A percentile compares a stretch with the other conserved stretches of the same genome.
Conservation (phyloP, 192 early-diverging fungal genomes). For the Entomortierella chlamydospora region DNA sequence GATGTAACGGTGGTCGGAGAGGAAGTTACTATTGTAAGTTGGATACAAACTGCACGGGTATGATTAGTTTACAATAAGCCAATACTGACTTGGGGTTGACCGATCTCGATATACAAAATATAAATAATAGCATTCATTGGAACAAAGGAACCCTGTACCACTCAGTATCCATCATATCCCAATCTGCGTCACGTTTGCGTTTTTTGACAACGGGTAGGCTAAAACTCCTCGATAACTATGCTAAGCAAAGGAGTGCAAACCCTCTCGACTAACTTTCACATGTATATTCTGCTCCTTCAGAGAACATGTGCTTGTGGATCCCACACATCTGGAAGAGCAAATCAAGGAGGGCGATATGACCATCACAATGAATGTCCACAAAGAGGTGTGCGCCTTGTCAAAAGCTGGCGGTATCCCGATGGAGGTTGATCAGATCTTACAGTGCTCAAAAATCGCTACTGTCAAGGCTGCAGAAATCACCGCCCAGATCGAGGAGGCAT, state of each 20-base stretch:
- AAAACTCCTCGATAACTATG: neutral
- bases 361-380: constrained; percentile 90
- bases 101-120: neutral
- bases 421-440: constrained; percentile 76
- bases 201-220: constrained; percentile 85
- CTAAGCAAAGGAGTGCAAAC: too few species aligned
- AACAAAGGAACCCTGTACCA: constrained; percentile 93
- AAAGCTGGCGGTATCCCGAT: constrained; percentile 93
- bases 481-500: constrained; percentile 80
- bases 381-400: constrained; percentile 91
- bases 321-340: constrained; percentile 89
- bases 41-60: neutral
- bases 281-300: constrained; percentile 19
- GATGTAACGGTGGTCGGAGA: constrained; percentile 95
- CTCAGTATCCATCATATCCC: constrained; percentile 97
- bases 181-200: constrained; percentile 91
- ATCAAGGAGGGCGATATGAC: constrained; percentile 86
- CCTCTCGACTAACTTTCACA: too few species aligned
- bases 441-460: constrained; percentile 86
- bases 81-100: too few species aligned
- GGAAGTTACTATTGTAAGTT: constrained; percentile 87
- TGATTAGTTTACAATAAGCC: too few species aligned
- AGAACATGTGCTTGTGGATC: constrained; percentile 82
- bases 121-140: constrained; percentile 75
- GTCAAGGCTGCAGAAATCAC: constrained; percentile 79